Percentiles rank a stretch among this genome's conserved stretches.
phyloP scores from a whole-genome alignment of 768 basidiomycete genomes.

The Trametes coccinea region DNA sequence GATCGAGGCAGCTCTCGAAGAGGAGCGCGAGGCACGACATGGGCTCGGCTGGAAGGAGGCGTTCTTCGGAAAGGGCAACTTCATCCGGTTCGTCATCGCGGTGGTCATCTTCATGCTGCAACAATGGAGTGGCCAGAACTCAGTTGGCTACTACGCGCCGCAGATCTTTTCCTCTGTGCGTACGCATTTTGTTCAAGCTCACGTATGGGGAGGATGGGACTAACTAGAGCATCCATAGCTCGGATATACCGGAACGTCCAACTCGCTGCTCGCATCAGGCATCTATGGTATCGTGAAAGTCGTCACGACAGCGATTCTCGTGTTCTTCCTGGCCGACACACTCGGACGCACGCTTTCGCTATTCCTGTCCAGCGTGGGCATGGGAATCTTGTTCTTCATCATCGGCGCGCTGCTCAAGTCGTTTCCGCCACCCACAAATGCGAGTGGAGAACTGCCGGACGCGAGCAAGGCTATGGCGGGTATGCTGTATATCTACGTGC shows the following conservation, averaged over 20 bases:
- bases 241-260: constrained; percentile 60
- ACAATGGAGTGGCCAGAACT: constrained; percentile 86
- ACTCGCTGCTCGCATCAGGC: constrained; percentile 70
- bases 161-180: constrained; percentile 68
- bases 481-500: constrained; percentile 84
- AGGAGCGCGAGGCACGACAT: constrained; percentile 66
- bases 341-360: constrained; percentile 71
- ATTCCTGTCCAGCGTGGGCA: constrained; percentile 72
- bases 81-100: constrained; percentile 80
- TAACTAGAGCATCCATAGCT: constrained; percentile 42
- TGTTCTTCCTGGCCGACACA: constrained; percentile 66
- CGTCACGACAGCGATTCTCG: constrained; percentile 62
- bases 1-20: constrained; percentile 76
- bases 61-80: constrained; percentile 81
- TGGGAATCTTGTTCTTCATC: constrained; percentile 81
- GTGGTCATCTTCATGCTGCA: constrained; percentile 78
- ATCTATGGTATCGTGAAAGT: constrained; percentile 71
- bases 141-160: constrained; percentile 73
- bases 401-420: constrained; percentile 86
- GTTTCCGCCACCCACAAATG: constrained; percentile 52
- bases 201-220: too few species aligned
- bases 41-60: constrained; percentile 66
- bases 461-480: constrained; percentile 82
- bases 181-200: not conserved
- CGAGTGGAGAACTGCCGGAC: constrained; percentile 38